phyloP scores from a whole-genome alignment of 352 stramenopile genomes.

The Phytopythium montanum region DNA sequence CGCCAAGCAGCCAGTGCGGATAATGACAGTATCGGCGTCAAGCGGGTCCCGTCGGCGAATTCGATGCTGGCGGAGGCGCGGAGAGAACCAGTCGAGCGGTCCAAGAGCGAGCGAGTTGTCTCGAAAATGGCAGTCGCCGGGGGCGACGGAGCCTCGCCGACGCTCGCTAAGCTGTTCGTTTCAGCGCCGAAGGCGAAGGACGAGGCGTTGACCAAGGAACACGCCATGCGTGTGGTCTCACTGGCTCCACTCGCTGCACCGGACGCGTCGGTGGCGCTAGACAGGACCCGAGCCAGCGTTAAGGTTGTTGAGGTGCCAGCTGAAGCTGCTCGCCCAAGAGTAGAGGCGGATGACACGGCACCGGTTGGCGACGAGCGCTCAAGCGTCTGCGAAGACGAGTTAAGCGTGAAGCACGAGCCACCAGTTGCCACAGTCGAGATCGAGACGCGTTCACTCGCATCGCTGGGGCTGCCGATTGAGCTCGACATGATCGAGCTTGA shows the following conservation, averaged over 20 bases:
- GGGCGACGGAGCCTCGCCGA: not conserved
- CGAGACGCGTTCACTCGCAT: not conserved
- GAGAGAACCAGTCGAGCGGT: not conserved
- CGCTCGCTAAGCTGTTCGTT: not conserved
- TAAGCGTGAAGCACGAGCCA: not conserved
- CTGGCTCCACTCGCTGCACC: not conserved
- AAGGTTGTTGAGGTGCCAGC: not conserved
- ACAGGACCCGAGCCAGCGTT: not conserved
- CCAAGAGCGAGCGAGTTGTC: slow-evolving; percentile 3
- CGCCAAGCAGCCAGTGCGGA: not conserved
- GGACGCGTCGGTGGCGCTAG: not conserved
- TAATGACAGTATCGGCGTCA: not conserved
- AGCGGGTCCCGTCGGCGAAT: not conserved
- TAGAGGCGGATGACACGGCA: not conserved
- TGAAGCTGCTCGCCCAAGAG: not conserved
- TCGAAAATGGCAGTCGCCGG: not conserved
- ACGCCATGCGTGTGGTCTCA: not conserved
- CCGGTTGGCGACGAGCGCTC: too few relatives aligned
- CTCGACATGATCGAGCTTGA: slow-evolving; percentile 4
- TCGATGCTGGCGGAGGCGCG: not conserved
- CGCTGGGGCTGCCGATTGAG: not conserved
- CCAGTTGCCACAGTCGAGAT: not conserved
- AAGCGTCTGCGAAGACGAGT: not conserved
- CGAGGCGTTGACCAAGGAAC: not conserved
- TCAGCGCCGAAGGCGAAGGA: not conserved